Evolutionary conservation across 2,329 filamentous ascomycete species (phyloP), one percentile per base, ranked within the genome.

Genomic region (Fusarium goolgardi): DNA sequence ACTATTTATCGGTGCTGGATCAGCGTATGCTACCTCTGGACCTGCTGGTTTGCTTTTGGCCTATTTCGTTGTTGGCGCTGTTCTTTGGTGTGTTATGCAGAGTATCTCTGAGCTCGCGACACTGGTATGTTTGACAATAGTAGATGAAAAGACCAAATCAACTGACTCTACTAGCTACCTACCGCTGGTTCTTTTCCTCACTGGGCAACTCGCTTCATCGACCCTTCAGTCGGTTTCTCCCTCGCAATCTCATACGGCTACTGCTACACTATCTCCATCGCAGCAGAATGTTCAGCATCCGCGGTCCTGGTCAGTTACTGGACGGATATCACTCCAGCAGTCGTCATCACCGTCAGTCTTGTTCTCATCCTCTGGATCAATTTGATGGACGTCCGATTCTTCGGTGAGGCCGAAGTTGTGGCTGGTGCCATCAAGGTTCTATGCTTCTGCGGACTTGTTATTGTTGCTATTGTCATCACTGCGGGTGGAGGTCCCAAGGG

Each of bases 351-450:
- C 46, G 78, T 89, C 35, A 82, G 88, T 55, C 79, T 88, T 5
- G 50, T 85, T 23, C 80, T 88, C 47, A 84, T 86, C 52, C 76
- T 88, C 10, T 67, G 80, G 20, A 81, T 88, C 65, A 89, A 88
- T 73, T 83, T 87, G 66, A 81, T 87, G 59, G 84, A 83, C 35
- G 84, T 88, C 13, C 78, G 80, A n/a, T 80, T 86, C 65, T 89
- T 87, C 65, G 87, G 87, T 35, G 87, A 90, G 75, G 82, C 85
- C 27, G 87, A 90, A 72, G 88, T 89, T 69, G 84, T 84, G 77
- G 86, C 88, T 52, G 84, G 86, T 31, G 83, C 81, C 34, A 81
- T 88, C 78, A 90, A 90, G 75, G 80, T 89, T 23, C 79, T 88
- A 60, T 85, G 84, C 61, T 88, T 89, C 63, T 71, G 86, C 5